These are phyloP conservation scores for Thraustochytrium striatum DNA, from an alignment of 352 stramenopile genomes.

Conservation along the genomic window DNA sequence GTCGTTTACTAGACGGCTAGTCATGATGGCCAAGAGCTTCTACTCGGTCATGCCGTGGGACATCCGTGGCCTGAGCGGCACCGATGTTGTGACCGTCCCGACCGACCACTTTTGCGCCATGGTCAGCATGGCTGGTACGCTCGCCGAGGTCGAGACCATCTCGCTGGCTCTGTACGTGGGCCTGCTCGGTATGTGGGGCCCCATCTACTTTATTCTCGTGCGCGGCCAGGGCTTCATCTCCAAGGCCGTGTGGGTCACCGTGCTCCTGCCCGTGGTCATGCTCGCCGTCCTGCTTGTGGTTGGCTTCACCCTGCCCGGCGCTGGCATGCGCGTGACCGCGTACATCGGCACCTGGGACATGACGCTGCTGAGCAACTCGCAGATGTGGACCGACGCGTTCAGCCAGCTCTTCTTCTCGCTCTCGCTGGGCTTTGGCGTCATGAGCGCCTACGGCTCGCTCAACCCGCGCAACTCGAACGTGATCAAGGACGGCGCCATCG, in stretches of 20 bases:
- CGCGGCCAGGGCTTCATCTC: slow-evolving; percentile 24
- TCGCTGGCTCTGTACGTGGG: neutral
- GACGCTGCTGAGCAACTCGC: slow-evolving; percentile 11
- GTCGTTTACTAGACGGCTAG: slow-evolving; percentile 50
- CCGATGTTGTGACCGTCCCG: neutral
- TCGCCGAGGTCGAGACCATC: neutral
- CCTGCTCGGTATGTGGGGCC: slow-evolving; percentile 21
- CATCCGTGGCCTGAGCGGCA: neutral
- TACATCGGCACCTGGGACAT: slow-evolving; percentile 59
- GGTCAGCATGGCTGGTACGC: neutral
- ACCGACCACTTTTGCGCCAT: neutral
- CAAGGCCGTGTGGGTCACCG: slow-evolving; percentile 49
- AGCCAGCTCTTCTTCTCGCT: slow-evolving; percentile 63
- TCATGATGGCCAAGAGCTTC: slow-evolving; percentile 44
- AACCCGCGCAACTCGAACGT: slow-evolving; percentile 43
- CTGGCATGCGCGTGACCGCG: slow-evolving; percentile 48
- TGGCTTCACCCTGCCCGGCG: slow-evolving; percentile 39
- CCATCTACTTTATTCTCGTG: slow-evolving; percentile 24
- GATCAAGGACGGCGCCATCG: slow-evolving; percentile 55
- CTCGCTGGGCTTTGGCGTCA: slow-evolving; percentile 35
- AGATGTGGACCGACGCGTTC: slow-evolving; percentile 52
- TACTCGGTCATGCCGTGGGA: slow-evolving; percentile 32
- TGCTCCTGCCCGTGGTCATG: slow-evolving; percentile 49
- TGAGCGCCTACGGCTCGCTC: slow-evolving; percentile 54
- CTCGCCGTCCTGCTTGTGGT: slow-evolving; percentile 49